phyloP scores from a whole-genome alignment of 1,284 basidiomycete genomes.

The Schizophyllum amplum region DNA sequence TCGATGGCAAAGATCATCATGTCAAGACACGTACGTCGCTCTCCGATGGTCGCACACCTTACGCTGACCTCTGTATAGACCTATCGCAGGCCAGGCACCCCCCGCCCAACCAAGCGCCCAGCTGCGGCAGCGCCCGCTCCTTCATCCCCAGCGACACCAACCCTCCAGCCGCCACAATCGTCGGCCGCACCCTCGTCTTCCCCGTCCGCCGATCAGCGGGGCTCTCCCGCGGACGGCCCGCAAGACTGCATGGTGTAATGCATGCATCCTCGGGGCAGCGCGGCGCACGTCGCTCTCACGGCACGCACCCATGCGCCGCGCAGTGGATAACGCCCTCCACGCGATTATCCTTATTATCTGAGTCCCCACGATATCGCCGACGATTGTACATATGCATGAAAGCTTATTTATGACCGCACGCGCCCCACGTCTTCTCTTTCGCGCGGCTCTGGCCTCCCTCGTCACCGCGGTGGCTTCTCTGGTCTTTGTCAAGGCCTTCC shows the following conservation, averaged over 20 bases:
- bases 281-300: no score
- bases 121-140: background rate
- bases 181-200: background rate
- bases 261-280: background rate
- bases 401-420: background rate
- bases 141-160: background rate
- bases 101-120: background rate
- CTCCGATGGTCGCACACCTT: background rate
- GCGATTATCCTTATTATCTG: background rate
- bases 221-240: background rate
- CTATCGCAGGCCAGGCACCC: background rate
- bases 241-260: background rate
- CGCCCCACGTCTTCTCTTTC: background rate
- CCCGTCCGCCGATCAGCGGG: background rate
- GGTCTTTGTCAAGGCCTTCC: background rate
- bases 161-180: background rate
- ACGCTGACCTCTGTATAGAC: background rate
- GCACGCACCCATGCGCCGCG: no score
- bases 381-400: background rate
- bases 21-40: constrained; percentile 14
- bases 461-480: background rate
- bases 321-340: no score
- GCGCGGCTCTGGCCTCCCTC: no score
- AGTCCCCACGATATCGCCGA: background rate
- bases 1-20: constrained; percentile 19